Evolutionary conservation across 106 monocot species (phyloP), one percentile per base, ranked within the genome.

Genomic region (Allium cepa): DNA sequence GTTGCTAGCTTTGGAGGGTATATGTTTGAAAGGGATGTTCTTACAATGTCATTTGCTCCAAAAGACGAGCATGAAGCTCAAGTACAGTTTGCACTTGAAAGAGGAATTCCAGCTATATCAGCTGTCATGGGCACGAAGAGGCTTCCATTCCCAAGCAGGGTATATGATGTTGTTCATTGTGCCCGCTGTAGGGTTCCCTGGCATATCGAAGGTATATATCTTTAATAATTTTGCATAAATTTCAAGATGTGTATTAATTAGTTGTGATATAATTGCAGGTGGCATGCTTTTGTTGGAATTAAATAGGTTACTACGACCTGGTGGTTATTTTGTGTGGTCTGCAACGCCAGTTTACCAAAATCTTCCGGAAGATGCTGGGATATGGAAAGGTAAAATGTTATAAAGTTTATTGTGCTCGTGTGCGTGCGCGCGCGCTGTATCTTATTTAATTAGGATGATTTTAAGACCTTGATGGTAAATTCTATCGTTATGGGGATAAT

Each of bases 31-130:
- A 86, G 75, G 76, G 86, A 90, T 66, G 90, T 84, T n/a, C 73
- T 90, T 67, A 73, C 90, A 10, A 90, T 94, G 94, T 94, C 94
- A 22, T 94, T 94, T 73, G 94, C 94, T 68, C 94, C 94, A 14
- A 94, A 94, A 73, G 94, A 94, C 78, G 94, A 94, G 76, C 94
- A 94, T 72, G 94, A 94, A 75, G 90, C 94, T 46, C 94, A 94
- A 74, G 90, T 94, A 45, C 94, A 94, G 67, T 90, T 94, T 78
- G 94, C 94, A 18, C 86, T 94, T 59, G 94, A 94, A 76, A 94
- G 94, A 79, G 94, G 94, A 63, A 94, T 94, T 71, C 94, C 94
- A 17, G 90, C 90, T 16, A 79, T 94, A 55, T 90, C 82, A 26
- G 94, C 94, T 47, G 94, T 94, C 50, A 94, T 94, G 94, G 94